Base-by-base conservation (phyloP, 495 filamentous ascomycete genomes). In the Podospora pseudoanserina region DNA sequence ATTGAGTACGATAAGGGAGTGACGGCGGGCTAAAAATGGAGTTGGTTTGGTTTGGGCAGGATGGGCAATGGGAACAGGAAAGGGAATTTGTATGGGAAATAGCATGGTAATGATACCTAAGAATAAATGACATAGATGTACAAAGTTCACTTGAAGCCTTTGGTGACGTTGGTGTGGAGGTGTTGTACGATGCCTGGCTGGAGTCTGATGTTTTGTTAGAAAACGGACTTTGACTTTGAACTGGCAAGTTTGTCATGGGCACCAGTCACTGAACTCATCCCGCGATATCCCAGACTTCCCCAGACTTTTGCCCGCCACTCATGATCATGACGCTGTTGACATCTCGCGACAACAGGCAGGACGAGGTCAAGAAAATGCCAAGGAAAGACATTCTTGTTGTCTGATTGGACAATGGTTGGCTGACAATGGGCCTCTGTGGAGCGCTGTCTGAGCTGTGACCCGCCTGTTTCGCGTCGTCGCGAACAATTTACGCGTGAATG, bases 401-500 rank as follows among this genome's bases (percentile, higher is more conserved):
- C 15, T 49, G 9, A 49, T 49, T 49, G 39, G 39, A 49, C 39
- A 49, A 49, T 49, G 39, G 39, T 49, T 18, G 39, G 39, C 39
- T 49, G 39, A 49, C 39, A 49, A 49, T 49, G 15, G 39, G 39
- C 13, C 39, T 49, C 2, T 49, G 39, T 49, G 39, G 39, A 49
- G 39, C 61, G 1, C 34, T 9, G 16, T 23, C 55, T n/a, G 55
- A 20, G 55, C 55, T 26, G n/a, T 23, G 55, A 18, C 55, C 55
- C 55, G n/a, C 19, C 7, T 30, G 19, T 39, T 63, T 57, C 63
- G 62, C 44, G 19, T 65, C 63, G 63, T 69, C 57, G 67, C 67
- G 56, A 34, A 20, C 68, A 63, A 58, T 69, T 62, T 56, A 69
- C 68, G 68, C 68, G 68, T 66, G 16, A 26, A 49, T 9, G 3